Evolutionary conservation across 108 stramenopile genomes (phyloP).

Genomic region (Discostella stelligeroides): DNA sequence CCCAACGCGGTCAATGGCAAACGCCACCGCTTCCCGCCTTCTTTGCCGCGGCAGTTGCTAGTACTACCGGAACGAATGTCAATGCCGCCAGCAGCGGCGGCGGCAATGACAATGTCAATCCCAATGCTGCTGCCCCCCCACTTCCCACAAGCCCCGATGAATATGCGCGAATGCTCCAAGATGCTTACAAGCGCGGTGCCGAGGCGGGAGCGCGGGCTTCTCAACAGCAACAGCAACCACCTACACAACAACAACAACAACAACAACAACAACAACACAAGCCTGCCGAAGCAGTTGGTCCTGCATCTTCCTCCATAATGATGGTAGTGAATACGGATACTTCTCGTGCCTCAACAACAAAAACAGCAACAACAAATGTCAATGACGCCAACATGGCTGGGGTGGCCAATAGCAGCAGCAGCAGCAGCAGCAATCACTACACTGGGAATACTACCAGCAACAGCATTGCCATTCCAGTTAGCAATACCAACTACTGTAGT

Average conservation of each 20-base stretch:
- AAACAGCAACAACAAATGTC: background rate
- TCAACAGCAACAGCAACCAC: background rate
- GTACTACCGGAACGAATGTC: background rate
- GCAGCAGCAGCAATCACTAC: background rate
- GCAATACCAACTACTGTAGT: slow-evolving; percentile 12
- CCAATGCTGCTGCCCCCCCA: slow-evolving; percentile 22
- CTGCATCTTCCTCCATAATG: no score
- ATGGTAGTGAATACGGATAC: no score
- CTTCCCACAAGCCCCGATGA: slow-evolving; percentile 71
- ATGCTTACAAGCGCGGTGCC: slow-evolving; percentile 80
- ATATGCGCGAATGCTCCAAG: slow-evolving; percentile 82
- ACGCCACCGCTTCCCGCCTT: slow-evolving; percentile 82
- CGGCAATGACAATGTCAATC: background rate
- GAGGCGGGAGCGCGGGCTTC: slow-evolving; percentile 62
- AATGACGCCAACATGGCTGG: slow-evolving; percentile 26
- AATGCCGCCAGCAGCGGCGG: slow-evolving; percentile 4
- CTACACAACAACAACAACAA: no score
- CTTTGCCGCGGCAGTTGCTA: slow-evolving; percentile 47
- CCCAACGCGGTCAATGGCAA: slow-evolving; percentile 85
- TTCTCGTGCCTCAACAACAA: no score
- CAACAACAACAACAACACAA: slow-evolving; percentile 1
- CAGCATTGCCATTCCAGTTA: slow-evolving; percentile 11
- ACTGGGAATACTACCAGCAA: no score
- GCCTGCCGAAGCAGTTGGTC: no score
- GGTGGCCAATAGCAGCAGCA: background rate